Percentiles rank a stretch among this genome's conserved stretches.
These are phyloP conservation scores for Garcia nutans DNA, from an alignment of 345 rosid genomes.

Conservation along the genomic window DNA sequence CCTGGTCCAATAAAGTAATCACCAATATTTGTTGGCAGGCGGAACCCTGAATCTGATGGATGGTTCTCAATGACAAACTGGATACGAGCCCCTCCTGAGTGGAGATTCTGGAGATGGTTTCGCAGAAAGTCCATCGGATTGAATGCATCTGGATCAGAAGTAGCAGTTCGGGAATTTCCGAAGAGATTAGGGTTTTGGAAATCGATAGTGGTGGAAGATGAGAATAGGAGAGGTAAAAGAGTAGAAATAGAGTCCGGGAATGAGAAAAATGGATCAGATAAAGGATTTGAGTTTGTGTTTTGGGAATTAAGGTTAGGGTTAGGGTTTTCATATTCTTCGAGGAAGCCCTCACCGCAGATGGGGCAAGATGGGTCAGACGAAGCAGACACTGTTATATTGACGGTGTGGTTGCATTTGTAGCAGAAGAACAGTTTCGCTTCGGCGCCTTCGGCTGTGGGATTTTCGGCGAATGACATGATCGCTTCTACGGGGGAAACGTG, in stretches of 20 bases:
- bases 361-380: conserved; percentile 44
- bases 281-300: background rate
- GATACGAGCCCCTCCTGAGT: conserved; percentile 42
- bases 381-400: conserved; percentile 26
- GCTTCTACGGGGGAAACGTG: background rate
- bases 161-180: background rate
- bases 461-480: conserved; percentile 35
- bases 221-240: conserved; percentile 26
- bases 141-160: conserved; percentile 19
- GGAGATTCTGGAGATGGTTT: conserved; percentile 34
- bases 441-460: conserved; percentile 20
- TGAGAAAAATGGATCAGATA: background rate
- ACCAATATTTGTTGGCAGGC: conserved; percentile 35
- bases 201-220: conserved; percentile 26
- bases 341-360: conserved; percentile 42
- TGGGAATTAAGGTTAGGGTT: conserved; percentile 15
- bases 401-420: conserved; percentile 34
- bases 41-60: conserved; percentile 29
- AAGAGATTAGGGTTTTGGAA: conserved; percentile 22
- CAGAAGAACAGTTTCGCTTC: conserved; percentile 36
- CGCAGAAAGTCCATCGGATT: conserved; percentile 39
- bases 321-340: conserved; percentile 43
- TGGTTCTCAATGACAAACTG: conserved; percentile 45
- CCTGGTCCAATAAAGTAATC: conserved; percentile 51
- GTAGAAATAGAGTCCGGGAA: conserved; percentile 26